These are phyloP conservation scores for Tetradesmus lagerheimii DNA, from an alignment of 139 green algal genomes.

Conservation along the genomic window DNA sequence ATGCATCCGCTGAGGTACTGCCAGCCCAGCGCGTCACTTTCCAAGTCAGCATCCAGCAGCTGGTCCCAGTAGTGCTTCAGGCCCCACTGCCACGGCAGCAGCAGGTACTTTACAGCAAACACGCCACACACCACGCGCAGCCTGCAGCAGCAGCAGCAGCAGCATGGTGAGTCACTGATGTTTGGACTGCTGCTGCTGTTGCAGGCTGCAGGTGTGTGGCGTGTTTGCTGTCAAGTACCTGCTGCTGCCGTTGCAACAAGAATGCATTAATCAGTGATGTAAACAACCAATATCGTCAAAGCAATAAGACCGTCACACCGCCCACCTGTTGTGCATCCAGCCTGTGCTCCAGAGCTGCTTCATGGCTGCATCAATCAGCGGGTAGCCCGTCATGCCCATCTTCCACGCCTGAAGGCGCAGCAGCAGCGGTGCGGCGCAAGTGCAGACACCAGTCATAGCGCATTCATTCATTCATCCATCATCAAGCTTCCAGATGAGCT, in stretches of 20 bases:
- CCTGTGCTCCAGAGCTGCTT: conserved; percentile 87
- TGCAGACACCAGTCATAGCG: too few relatives aligned
- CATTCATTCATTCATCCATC: too few relatives aligned
- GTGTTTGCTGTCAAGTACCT: conserved; percentile 94
- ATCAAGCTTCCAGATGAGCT: too few relatives aligned
- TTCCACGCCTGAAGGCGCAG: conserved; percentile 68
- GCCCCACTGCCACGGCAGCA: conserved; percentile 95
- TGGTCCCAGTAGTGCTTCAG: conserved; percentile 96
- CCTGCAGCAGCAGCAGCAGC: conserved; percentile 11
- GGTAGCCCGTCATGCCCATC: conserved; percentile 74
- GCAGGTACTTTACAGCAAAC: conserved; percentile 94
- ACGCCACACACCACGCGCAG: conserved; percentile 79
- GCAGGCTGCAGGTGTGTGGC: conserved; percentile 70
- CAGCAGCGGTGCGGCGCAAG: too few relatives aligned
- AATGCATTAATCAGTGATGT: too few relatives aligned
- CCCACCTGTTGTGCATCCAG: conserved; percentile 86
- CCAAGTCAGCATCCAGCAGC: conserved; percentile 90
- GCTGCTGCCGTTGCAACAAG: conserved; percentile 92
- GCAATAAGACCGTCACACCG: not conserved
- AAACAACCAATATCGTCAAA: too few relatives aligned
- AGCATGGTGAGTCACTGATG: too few relatives aligned
- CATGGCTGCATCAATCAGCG: conserved; percentile 78
- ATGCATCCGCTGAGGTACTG: conserved; percentile 75
- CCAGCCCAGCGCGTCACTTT: conserved; percentile 89
- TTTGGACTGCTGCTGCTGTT: not conserved